Evolutionary conservation across 176 grass and related monocot species (phyloP).

Genomic region (Oryza nivara): DNA sequence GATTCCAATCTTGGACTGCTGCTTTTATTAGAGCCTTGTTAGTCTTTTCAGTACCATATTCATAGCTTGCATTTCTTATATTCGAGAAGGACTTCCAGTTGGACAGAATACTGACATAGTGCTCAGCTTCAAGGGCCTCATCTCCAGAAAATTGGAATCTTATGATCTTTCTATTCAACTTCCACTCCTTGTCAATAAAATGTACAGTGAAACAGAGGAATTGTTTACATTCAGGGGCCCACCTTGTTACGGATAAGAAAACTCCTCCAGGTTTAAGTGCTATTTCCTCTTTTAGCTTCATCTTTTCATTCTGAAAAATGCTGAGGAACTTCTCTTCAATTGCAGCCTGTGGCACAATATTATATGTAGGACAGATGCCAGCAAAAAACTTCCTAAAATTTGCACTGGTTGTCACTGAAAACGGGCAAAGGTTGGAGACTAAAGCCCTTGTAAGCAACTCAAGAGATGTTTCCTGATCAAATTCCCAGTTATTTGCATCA

Average conservation of each 20-base stretch:
- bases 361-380: not conserved
- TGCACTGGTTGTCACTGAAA: not conserved
- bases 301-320: conserved; percentile 28
- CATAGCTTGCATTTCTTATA: not conserved
- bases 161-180: conserved; percentile 13
- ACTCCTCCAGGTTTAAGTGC: not conserved
- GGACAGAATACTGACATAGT: not conserved
- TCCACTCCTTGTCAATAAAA: conserved; percentile 38
- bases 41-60: not conserved
- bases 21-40: not conserved
- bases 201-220: conserved; percentile 1
- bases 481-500: too few relatives aligned
- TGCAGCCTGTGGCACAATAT: not conserved
- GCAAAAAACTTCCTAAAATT: not conserved
- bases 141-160: not conserved
- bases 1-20: not conserved
- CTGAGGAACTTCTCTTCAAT: not conserved
- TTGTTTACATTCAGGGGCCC: not conserved
- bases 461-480: too few relatives aligned
- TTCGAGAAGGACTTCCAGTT: not conserved
- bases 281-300: conserved; percentile 17
- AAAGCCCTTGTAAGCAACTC: not conserved
- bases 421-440: not conserved
- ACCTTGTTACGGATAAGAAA: not conserved
- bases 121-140: not conserved